These are phyloP conservation scores for Phialophora expanda DNA, from an alignment of 2,329 filamentous ascomycete genomes.

Conservation along the genomic window DNA sequence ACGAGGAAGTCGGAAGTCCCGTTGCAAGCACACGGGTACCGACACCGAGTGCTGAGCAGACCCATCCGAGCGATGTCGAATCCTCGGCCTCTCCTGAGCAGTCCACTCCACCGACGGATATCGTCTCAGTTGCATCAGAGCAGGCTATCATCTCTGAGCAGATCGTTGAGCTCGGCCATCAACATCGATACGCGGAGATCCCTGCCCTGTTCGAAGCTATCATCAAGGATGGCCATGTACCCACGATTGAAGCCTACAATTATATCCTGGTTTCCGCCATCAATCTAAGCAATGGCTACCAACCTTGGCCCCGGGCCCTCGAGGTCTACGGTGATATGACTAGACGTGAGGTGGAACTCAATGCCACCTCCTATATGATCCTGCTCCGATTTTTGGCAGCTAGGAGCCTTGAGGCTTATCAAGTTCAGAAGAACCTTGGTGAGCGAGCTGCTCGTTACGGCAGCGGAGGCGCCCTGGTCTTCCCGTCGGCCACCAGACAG, in stretches of 20 bases:
- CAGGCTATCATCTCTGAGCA: constrained; percentile 77
- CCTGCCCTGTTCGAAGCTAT: constrained; percentile 89
- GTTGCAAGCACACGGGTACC: constrained; percentile 27
- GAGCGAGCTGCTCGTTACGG: constrained; percentile 84
- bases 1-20: constrained; percentile 42
- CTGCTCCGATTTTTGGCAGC: constrained; percentile 81
- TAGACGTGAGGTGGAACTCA: constrained; percentile 77
- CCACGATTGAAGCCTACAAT: constrained; percentile 88
- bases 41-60: constrained; percentile 19
- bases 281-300: constrained; percentile 78
- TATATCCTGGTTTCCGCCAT: constrained; percentile 84
- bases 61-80: constrained; percentile 19
- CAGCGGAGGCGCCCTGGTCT: constrained; percentile 86
- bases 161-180: constrained; percentile 73
- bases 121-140: constrained; percentile 57
- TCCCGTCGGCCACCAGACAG: constrained; percentile 85
- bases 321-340: constrained; percentile 98
- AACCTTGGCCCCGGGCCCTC: constrained; percentile 86
- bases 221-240: constrained; percentile 79
- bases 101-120: constrained; percentile 47
- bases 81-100: constrained; percentile 39
- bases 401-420: constrained; percentile 77
- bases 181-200: constrained; percentile 81
- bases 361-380: constrained; percentile 85
- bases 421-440: constrained; percentile 74